These are phyloP conservation scores for Monotropa hypopitys DNA, from an alignment of 179 eudicot genomes.

Conservation along the genomic window DNA sequence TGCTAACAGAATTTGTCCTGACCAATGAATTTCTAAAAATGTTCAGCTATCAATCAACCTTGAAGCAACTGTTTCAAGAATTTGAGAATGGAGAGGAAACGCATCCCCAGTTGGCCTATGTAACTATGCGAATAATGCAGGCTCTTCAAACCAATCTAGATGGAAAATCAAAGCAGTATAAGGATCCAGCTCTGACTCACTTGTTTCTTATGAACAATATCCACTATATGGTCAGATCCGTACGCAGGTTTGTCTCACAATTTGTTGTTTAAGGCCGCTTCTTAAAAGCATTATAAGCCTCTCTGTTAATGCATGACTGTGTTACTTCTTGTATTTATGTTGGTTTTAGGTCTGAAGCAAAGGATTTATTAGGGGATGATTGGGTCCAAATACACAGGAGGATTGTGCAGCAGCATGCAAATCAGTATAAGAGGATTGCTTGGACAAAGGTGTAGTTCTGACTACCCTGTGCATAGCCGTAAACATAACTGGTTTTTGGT, in stretches of 20 bases:
- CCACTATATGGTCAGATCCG: conserved; percentile 96
- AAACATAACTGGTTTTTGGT: conserved; percentile 1
- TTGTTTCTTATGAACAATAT: conserved; percentile 93
- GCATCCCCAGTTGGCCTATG: conserved; percentile 68
- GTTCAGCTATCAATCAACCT: conserved; percentile 77
- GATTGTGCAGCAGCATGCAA: conserved; percentile 93
- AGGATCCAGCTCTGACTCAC: conserved; percentile 72
- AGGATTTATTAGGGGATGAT: conserved; percentile 85
- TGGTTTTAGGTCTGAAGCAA: conserved; percentile 75
- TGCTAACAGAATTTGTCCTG: conserved; percentile 5
- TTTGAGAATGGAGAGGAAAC: conserved; percentile 61
- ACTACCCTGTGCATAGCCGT: background rate
- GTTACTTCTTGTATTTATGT: conserved; percentile 11
- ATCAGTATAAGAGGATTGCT: conserved; percentile 90
- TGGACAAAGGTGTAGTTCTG: conserved; percentile 69
- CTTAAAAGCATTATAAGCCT: background rate
- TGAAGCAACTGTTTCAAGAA: conserved; percentile 95
- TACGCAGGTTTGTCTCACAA: conserved; percentile 54
- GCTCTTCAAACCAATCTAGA: conserved; percentile 94
- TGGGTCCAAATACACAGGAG: conserved; percentile 99
- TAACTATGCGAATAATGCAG: conserved; percentile 94
- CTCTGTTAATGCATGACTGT: conserved; percentile 1
- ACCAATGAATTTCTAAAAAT: conserved; percentile 10
- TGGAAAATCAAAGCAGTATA: conserved; percentile 88
- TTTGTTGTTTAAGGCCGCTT: background rate